A percentile compares a stretch with the other conserved stretches of the same genome.
Evolutionary conservation across 225 moss, liverwort and hornwort genomes (phyloP).

Genomic region (Physcomitrellopsis africana): DNA sequence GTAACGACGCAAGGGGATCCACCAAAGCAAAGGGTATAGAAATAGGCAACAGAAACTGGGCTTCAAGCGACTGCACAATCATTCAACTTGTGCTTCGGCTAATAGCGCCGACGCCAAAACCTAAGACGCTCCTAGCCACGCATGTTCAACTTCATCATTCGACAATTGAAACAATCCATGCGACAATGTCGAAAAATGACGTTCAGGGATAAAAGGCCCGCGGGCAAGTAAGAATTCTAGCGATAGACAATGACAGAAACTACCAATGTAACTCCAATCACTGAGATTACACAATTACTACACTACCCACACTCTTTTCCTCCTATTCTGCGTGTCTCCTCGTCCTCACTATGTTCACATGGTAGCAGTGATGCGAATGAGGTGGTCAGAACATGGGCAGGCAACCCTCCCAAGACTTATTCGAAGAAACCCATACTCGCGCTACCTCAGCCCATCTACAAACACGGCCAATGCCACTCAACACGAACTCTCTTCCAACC

Average conservation of each 20-base stretch:
- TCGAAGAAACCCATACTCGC: slow-evolving; percentile 31
- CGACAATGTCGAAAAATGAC: slow-evolving; percentile 14
- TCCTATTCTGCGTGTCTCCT: slow-evolving; percentile 3
- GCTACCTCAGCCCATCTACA: not conserved
- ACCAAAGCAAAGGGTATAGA: not conserved
- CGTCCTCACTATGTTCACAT: slow-evolving; percentile 32
- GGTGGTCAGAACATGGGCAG: slow-evolving; percentile 28
- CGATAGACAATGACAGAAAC: not conserved
- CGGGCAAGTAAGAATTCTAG: slow-evolving; percentile 28
- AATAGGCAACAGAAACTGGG: slow-evolving; percentile 23
- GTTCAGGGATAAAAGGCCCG: slow-evolving; percentile 22
- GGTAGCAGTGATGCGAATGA: slow-evolving; percentile 29
- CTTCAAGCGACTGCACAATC: slow-evolving; percentile 20
- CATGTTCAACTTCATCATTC: slow-evolving; percentile 28
- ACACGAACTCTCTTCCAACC: slow-evolving; percentile 11
- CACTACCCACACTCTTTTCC: not conserved
- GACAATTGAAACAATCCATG: slow-evolving; percentile 20
- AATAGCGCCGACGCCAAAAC: slow-evolving; percentile 32
- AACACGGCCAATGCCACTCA: not conserved
- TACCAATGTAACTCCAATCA: slow-evolving; percentile 36
- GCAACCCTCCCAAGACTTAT: slow-evolving; percentile 35
- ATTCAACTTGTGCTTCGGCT: slow-evolving; percentile 14
- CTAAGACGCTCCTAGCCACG: slow-evolving; percentile 33
- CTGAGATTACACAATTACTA: slow-evolving; percentile 20
- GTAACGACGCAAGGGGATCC: not conserved